Evolutionary conservation across 176 grass and related monocot species (phyloP).

Genomic region (Eragrostis nindensis): DNA sequence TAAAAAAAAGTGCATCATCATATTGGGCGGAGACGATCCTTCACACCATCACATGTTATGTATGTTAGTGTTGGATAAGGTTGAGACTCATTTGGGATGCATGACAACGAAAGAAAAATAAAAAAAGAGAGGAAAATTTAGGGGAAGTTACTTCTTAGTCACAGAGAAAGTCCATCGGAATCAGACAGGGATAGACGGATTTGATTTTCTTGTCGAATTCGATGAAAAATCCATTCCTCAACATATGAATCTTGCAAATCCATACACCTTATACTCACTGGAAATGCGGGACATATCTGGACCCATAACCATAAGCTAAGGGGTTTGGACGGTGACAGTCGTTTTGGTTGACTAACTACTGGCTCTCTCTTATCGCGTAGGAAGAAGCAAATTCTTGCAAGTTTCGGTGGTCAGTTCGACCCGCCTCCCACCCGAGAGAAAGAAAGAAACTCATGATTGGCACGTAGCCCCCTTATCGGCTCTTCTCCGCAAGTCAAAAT

Average conservation of each 20-base stretch:
- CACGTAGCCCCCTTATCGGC: background rate
- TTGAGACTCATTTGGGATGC: too few relatives aligned
- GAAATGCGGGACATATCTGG: background rate
- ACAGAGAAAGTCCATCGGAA: background rate
- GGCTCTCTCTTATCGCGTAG: background rate
- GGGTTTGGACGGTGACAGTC: background rate
- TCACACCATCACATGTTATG: too few relatives aligned
- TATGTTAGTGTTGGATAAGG: too few relatives aligned
- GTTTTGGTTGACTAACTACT: background rate
- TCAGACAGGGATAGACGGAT: background rate
- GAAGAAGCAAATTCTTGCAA: background rate
- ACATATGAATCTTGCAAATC: too few relatives aligned
- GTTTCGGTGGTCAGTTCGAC: background rate
- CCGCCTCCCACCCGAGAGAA: background rate
- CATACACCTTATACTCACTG: background rate
- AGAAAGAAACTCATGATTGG: background rate
- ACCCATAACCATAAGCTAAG: background rate
- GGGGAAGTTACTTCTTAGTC: too few relatives aligned
- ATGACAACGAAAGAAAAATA: too few relatives aligned
- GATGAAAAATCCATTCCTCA: too few relatives aligned
- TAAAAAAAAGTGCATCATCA: too few relatives aligned
- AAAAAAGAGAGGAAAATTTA: too few relatives aligned
- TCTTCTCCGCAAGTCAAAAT: background rate
- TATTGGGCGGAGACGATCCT: too few relatives aligned
- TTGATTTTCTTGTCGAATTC: background rate